These are phyloP conservation scores for Karstenula rhodostoma DNA, from an alignment of 2,329 filamentous ascomycete genomes.

Conservation along the genomic window DNA sequence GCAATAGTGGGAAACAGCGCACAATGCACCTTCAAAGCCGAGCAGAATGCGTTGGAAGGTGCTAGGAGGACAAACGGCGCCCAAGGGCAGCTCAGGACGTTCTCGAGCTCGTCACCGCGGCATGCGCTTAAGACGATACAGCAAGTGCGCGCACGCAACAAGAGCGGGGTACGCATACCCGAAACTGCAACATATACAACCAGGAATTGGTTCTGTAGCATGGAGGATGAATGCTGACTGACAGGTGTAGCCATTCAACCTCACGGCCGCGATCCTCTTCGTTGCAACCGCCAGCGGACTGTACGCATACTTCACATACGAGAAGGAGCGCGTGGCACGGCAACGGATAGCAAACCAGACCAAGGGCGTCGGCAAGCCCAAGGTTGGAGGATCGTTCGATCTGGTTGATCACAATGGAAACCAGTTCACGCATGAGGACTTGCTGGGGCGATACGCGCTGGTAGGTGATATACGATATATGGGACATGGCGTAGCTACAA, in stretches of 20 bases:
- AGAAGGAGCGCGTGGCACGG: slow-evolving; percentile 90
- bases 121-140: slow-evolving; percentile 47
- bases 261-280: slow-evolving; percentile 88
- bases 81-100: slow-evolving; percentile 28
- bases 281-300: slow-evolving; percentile 78
- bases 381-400: slow-evolving; percentile 88
- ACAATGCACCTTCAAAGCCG: slow-evolving; percentile 25
- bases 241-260: slow-evolving; percentile 79
- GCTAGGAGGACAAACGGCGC: slow-evolving; percentile 13
- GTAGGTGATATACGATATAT: slow-evolving; percentile 56
- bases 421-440: slow-evolving; percentile 77
- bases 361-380: slow-evolving; percentile 91
- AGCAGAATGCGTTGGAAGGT: slow-evolving; percentile 10
- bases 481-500: background rate
- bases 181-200: background rate
- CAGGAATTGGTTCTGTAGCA: background rate
- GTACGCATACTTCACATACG: slow-evolving; percentile 89
- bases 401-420: slow-evolving; percentile 83
- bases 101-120: slow-evolving; percentile 40
- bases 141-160: slow-evolving; percentile 46
- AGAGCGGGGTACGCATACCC: slow-evolving; percentile 40
- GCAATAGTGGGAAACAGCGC: slow-evolving; percentile 17
- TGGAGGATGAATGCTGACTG: slow-evolving; percentile 19
- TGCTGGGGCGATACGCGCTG: slow-evolving; percentile 86
- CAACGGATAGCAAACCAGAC: slow-evolving; percentile 88